phyloP scores from a whole-genome alignment of 1,139 yeast species.

The Debaryomycetaceae sp. region DNA sequence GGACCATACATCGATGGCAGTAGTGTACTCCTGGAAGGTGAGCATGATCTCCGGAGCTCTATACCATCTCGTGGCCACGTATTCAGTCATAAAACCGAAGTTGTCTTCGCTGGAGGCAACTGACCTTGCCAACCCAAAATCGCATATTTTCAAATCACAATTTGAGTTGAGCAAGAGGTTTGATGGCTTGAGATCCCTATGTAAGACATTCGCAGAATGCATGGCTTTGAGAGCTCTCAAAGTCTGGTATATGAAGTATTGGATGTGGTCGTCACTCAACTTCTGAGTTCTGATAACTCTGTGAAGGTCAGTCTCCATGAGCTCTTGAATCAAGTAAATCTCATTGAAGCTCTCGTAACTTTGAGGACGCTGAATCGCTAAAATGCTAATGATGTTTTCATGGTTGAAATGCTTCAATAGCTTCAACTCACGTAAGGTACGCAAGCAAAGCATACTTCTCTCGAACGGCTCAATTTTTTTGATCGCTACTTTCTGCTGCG shows the following conservation, averaged over 20 bases:
- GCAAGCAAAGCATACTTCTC: conserved; percentile 82
- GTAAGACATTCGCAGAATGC: conserved; percentile 89
- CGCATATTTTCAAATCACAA: conserved; percentile 92
- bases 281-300: conserved; percentile 84
- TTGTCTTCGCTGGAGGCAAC: conserved; percentile 33
- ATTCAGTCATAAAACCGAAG: conserved; percentile 85
- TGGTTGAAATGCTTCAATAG: conserved; percentile 82
- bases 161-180: conserved; percentile 83
- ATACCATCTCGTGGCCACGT: conserved; percentile 97
- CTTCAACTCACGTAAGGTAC: conserved; percentile 89
- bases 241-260: conserved; percentile 88
- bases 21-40: conserved; percentile 87
- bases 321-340: conserved; percentile 89
- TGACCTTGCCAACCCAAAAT: conserved; percentile 85
- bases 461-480: conserved; percentile 94
- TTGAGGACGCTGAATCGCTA: conserved; percentile 87
- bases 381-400: conserved; percentile 86
- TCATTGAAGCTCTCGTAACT: conserved; percentile 75
- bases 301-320: conserved; percentile 95
- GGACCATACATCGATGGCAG: conserved; percentile 96
- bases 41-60: conserved; percentile 97
- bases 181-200: conserved; percentile 89
- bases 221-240: conserved; percentile 84
- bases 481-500: conserved; percentile 88
- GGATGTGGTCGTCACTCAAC: conserved; percentile 88